Conservation (phyloP, 2,329 filamentous ascomycete genomes). For the Pseudocercospora vitis region DNA sequence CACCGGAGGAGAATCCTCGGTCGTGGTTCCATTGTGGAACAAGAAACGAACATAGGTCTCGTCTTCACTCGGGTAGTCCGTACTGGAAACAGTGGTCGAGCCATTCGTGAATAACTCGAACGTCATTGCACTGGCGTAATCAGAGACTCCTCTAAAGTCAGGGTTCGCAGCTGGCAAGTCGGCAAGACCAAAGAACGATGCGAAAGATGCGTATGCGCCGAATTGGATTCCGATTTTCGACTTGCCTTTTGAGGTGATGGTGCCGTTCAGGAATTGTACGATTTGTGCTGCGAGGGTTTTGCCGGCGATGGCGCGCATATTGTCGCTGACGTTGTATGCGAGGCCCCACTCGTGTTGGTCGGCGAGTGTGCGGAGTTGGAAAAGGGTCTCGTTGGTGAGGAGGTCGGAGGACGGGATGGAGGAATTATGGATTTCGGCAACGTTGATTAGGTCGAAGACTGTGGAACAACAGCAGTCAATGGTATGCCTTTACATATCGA, state of each 20-base stretch:
- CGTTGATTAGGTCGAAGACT: conserved; percentile 64
- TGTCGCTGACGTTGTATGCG: conserved; percentile 68
- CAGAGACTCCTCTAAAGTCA: conserved; percentile 74
- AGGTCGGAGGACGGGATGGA: conserved; percentile 58
- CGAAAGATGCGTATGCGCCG: conserved; percentile 61
- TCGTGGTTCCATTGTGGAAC: conserved; percentile 62
- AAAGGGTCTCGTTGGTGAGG: conserved; percentile 59
- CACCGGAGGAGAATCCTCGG: conserved; percentile 45
- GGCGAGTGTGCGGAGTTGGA: conserved; percentile 70
- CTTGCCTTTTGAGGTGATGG: conserved; percentile 41
- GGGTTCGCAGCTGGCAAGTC: conserved; percentile 51
- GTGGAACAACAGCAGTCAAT: neutral
- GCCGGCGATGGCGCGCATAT: conserved; percentile 48
- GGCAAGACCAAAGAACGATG: conserved; percentile 62
- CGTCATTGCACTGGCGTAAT: conserved; percentile 78
- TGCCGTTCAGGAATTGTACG: conserved; percentile 47
- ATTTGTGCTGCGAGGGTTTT: conserved; percentile 52
- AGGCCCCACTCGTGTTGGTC: conserved; percentile 79
- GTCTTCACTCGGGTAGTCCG: conserved; percentile 36
- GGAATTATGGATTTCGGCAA: conserved; percentile 63
- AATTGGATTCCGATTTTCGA: conserved; percentile 56
- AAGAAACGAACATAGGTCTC: conserved; percentile 62
- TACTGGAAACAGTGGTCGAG: conserved; percentile 44
- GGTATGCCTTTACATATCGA: neutral
- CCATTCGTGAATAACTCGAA: conserved; percentile 69